Evolutionary conservation across 2,329 filamentous ascomycete genomes (phyloP).

Genomic region (Teratosphaeria pseudoeucalypti): DNA sequence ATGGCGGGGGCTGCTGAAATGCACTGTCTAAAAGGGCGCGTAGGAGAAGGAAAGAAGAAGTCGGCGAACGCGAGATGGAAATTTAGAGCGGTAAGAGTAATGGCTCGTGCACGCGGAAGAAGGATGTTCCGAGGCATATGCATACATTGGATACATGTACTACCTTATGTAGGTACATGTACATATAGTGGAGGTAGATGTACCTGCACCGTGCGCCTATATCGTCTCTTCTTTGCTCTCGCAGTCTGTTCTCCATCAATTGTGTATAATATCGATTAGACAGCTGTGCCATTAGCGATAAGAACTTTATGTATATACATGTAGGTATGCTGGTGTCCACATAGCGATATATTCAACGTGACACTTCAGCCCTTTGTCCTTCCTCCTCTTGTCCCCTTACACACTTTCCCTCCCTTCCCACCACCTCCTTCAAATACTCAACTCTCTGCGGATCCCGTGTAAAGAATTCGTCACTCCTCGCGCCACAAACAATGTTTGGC

Average conservation of each 20-base stretch:
- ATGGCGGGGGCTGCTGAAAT: constrained; percentile 1
- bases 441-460: constrained; percentile 23
- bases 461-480: constrained; percentile 30
- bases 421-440: constrained; percentile 26
- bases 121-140: not conserved
- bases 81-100: not conserved
- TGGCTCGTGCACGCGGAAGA: not conserved
- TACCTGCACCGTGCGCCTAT: too few species aligned
- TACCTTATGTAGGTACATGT: too few species aligned
- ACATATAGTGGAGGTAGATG: too few species aligned
- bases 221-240: too few species aligned
- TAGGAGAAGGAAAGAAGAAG: not conserved
- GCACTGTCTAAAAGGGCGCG: constrained; percentile 5
- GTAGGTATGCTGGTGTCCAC: too few species aligned
- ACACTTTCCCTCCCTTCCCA: constrained; percentile 29
- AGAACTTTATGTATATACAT: too few species aligned
- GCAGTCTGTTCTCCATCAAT: too few species aligned
- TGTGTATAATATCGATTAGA: too few species aligned
- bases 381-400: constrained; percentile 17
- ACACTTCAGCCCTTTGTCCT: not conserved
- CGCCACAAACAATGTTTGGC: constrained; percentile 26
- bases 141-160: not conserved
- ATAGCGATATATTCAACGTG: not conserved
- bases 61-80: not conserved
- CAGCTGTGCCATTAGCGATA: too few species aligned